These are phyloP conservation scores for Aspergillus floridensis DNA, from an alignment of 2,329 filamentous ascomycete species.

Conservation along the genomic window DNA sequence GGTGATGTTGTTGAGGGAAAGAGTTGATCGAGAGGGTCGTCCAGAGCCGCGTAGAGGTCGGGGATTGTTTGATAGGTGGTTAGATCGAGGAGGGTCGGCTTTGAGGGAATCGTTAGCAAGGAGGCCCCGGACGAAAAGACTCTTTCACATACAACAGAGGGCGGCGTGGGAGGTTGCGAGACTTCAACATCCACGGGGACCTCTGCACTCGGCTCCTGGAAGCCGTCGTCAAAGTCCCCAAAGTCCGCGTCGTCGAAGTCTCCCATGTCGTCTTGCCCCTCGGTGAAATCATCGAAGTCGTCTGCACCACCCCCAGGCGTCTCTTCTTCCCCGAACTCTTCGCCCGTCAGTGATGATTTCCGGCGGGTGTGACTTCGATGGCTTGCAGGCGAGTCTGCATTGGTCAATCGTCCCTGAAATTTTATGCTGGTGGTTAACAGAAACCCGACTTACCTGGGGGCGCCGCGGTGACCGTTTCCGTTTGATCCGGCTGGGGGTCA, in stretches of 20 bases:
- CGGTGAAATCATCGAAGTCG: conserved; percentile 53
- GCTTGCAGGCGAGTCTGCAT: conserved; percentile 57
- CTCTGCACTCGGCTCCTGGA: conserved; percentile 51
- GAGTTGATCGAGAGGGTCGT: conserved; percentile 43
- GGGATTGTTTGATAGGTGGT: conserved; percentile 50
- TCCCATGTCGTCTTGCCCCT: conserved; percentile 52
- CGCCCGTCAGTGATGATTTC: conserved; percentile 39
- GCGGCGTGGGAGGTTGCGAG: conserved; percentile 32
- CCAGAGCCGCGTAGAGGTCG: conserved; percentile 41
- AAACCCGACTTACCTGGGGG: conserved; percentile 56
- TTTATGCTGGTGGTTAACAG: conserved; percentile 28
- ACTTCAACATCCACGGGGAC: conserved; percentile 20
- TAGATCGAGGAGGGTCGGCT: conserved; percentile 51
- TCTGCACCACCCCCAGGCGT: conserved; percentile 61
- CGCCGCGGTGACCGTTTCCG: conserved; percentile 43
- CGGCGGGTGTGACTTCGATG: conserved; percentile 42
- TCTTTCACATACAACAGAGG: conserved; percentile 47
- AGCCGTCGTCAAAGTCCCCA: conserved; percentile 68
- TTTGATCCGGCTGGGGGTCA: conserved; percentile 45
- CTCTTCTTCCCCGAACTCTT: conserved; percentile 57
- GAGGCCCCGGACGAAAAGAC: not conserved
- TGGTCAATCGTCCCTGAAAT: conserved; percentile 58
- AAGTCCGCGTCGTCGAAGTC: conserved; percentile 59
- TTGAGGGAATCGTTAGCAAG: conserved; percentile 15
- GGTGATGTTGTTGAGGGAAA: conserved; percentile 43